A percentile compares a stretch with the other conserved stretches of the same genome.
Conservation (phyloP, 2,329 filamentous ascomycete species). For the Hysterium pulicare region DNA sequence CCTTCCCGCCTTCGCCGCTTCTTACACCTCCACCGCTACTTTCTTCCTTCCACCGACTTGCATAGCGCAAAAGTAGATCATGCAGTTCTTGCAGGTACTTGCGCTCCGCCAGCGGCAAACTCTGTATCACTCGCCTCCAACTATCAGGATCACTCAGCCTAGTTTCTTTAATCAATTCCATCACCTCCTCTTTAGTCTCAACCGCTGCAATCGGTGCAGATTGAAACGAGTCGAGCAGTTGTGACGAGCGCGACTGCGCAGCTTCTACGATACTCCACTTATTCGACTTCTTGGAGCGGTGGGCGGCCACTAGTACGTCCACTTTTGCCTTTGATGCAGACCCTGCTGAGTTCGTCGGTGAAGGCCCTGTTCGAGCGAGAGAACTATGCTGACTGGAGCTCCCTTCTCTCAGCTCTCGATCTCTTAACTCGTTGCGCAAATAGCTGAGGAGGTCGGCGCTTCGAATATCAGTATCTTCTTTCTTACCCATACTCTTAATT, state of each 20-base stretch:
- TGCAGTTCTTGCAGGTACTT: conserved; percentile 82
- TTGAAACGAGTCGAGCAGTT: conserved; percentile 67
- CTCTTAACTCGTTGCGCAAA: conserved; percentile 77
- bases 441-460: conserved; percentile 71
- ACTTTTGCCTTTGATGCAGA: conserved; percentile 59
- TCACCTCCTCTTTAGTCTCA: conserved; percentile 79
- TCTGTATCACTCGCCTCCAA: conserved; percentile 79
- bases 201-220: conserved; percentile 81
- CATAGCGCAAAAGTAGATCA: conserved; percentile 66
- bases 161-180: conserved; percentile 73
- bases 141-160: conserved; percentile 74
- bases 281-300: conserved; percentile 88
- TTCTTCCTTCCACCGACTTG: conserved; percentile 53
- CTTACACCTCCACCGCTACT: conserved; percentile 32
- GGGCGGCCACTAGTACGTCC: conserved; percentile 76
- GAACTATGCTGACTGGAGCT: conserved; percentile 35
- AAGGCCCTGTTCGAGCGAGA: conserved; percentile 8
- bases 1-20: conserved; percentile 58
- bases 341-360: conserved; percentile 17
- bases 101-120: conserved; percentile 70
- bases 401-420: conserved; percentile 64
- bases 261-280: conserved; percentile 82
- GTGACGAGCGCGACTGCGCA: conserved; percentile 54
- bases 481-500: conserved; percentile 72
- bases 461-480: conserved; percentile 73